A percentile compares a stretch with the other conserved stretches of the same genome.
phyloP scores from a whole-genome alignment of 2,329 filamentous ascomycete species.

The Cytospora mali region DNA sequence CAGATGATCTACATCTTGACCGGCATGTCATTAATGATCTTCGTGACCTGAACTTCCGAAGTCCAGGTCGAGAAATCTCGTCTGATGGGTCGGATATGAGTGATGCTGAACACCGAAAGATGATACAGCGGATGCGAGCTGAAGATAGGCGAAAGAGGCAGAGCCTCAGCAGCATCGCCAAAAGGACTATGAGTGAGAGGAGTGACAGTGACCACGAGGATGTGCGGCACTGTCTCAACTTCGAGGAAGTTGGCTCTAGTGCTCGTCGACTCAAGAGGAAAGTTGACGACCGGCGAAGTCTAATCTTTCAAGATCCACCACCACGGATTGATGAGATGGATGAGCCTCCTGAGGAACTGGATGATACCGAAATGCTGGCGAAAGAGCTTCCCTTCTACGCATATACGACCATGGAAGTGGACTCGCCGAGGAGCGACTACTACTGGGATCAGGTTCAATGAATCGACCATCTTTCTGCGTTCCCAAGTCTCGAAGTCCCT shows the following conservation, averaged over 20 bases:
- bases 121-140: constrained; percentile 45
- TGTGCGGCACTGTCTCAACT: constrained; percentile 41
- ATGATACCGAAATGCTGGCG: constrained; percentile 46
- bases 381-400: constrained; percentile 54
- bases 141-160: constrained; percentile 49
- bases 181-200: constrained; percentile 55
- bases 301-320: constrained; percentile 54
- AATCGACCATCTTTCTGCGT: not conserved
- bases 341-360: constrained; percentile 51
- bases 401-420: constrained; percentile 57
- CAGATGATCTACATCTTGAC: constrained; percentile 41
- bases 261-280: constrained; percentile 52
- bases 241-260: constrained; percentile 49
- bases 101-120: constrained; percentile 41
- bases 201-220: constrained; percentile 52
- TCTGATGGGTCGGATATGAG: constrained; percentile 44
- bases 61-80: constrained; percentile 41
- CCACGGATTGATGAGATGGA: constrained; percentile 57
- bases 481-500: not conserved
- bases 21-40: constrained; percentile 48
- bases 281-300: constrained; percentile 48
- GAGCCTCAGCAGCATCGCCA: constrained; percentile 54
- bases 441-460: constrained; percentile 1
- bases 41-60: constrained; percentile 48
- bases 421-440: constrained; percentile 37